These are phyloP conservation scores for Posidonia oceanica DNA, from an alignment of 116 monocot genomes.

Conservation along the genomic window DNA sequence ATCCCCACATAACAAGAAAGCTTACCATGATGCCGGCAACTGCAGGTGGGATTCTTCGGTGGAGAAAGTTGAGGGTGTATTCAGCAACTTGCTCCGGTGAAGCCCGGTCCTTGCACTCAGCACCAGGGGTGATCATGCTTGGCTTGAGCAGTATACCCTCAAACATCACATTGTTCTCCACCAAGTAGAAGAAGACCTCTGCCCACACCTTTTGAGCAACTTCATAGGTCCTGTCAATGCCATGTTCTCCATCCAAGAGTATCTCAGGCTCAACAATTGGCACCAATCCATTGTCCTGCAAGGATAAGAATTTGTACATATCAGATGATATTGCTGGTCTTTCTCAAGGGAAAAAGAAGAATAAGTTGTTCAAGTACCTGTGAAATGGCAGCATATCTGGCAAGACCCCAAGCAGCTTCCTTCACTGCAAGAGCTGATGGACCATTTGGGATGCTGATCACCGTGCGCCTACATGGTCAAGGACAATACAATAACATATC, in stretches of 20 bases:
- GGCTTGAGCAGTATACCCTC: slow-evolving; percentile 62
- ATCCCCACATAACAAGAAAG: background rate
- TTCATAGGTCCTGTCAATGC: slow-evolving; percentile 54
- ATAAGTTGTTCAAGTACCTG: slow-evolving; percentile 21
- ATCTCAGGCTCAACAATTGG: slow-evolving; percentile 76
- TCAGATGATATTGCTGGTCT: background rate
- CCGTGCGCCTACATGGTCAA: slow-evolving; percentile 29
- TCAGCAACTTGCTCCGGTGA: slow-evolving; percentile 44
- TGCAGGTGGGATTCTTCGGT: slow-evolving; percentile 34
- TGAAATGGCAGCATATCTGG: slow-evolving; percentile 62
- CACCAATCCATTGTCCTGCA: slow-evolving; percentile 55
- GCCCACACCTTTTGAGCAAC: slow-evolving; percentile 57
- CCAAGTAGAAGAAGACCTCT: slow-evolving; percentile 54
- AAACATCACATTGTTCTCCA: slow-evolving; percentile 55
- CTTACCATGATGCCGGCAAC: slow-evolving; percentile 48
- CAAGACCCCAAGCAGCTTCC: slow-evolving; percentile 79
- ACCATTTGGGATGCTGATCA: slow-evolving; percentile 71
- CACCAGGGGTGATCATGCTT: slow-evolving; percentile 64
- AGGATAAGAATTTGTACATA: background rate
- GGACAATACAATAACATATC: background rate
- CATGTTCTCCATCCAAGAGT: slow-evolving; percentile 54
- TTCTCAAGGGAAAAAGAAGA: background rate
- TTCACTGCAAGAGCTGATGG: slow-evolving; percentile 70
- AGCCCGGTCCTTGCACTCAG: slow-evolving; percentile 55
- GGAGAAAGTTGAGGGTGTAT: slow-evolving; percentile 51